These are phyloP conservation scores for Takakia lepidozioides DNA, from an alignment of 225 moss, liverwort and hornwort species.

Conservation along the genomic window DNA sequence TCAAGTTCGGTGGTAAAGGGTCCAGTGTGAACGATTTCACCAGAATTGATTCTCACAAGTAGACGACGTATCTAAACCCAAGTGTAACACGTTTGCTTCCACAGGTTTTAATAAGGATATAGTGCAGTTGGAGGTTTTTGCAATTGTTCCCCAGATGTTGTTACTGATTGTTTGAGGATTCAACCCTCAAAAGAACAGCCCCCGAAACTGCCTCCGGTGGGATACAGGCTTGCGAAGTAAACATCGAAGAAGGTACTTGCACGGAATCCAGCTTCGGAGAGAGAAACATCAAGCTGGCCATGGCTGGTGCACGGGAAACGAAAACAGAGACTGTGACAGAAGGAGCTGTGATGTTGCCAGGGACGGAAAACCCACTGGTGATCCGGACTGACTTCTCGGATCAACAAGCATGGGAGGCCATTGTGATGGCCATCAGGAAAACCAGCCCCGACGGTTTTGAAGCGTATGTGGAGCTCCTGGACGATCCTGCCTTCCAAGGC, in stretches of 20 bases:
- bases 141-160: neutral
- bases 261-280: neutral
- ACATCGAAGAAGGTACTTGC: neutral
- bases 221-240: neutral
- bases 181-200: neutral
- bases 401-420: constrained; percentile 3
- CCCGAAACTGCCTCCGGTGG: no score
- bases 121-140: constrained; percentile 1
- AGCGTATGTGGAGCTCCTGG: neutral
- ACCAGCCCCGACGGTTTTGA: neutral
- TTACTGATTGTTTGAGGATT: neutral
- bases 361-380: neutral
- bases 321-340: neutral
- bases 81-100: no score
- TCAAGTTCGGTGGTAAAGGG: neutral
- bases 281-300: neutral
- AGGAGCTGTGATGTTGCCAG: neutral
- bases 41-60: neutral
- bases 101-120: neutral
- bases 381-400: neutral
- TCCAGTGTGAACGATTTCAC: neutral
- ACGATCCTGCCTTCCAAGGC: neutral
- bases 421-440: neutral
- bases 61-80: constrained; percentile 4
- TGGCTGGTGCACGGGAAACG: neutral